These are phyloP conservation scores for Metschnikowia dekortorum DNA, from an alignment of 805 yeast genomes.

Conservation along the genomic window DNA sequence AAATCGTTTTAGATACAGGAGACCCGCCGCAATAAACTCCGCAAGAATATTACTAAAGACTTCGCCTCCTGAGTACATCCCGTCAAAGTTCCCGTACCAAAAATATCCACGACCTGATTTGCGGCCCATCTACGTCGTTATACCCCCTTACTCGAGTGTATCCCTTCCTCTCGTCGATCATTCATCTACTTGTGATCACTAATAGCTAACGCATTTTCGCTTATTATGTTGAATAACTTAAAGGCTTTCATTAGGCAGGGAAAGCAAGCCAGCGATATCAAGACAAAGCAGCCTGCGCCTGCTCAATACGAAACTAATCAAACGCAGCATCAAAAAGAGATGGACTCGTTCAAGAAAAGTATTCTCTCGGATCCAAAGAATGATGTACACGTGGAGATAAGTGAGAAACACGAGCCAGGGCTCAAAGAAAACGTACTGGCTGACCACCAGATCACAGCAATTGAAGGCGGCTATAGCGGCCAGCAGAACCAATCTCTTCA, in stretches of 20 bases:
- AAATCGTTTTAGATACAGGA: constrained; percentile 1
- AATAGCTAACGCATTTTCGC: not conserved
- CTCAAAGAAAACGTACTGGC: not conserved
- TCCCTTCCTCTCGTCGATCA: not conserved
- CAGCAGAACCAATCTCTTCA: not conserved
- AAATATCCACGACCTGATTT: not conserved
- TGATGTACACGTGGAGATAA: constrained; percentile 4
- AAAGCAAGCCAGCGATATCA: constrained; percentile 46
- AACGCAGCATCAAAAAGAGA: not conserved
- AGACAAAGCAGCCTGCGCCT: constrained; percentile 2
- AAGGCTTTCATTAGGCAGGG: constrained; percentile 63
- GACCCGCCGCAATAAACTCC: constrained; percentile 1
- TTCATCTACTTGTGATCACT: not conserved
- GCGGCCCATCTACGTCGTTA: not conserved
- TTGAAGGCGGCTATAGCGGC: constrained; percentile 3
- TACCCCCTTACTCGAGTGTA: not conserved
- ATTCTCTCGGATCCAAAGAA: constrained; percentile 7
- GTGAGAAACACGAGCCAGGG: not conserved
- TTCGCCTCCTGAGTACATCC: not conserved
- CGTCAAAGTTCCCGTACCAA: not conserved
- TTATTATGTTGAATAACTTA: constrained; percentile 39
- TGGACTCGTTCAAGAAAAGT: constrained; percentile 4
- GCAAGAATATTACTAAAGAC: not conserved
- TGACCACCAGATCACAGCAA: not conserved
- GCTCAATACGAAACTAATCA: not conserved